Conservation (phyloP, 768 basidiomycete species). For the Rhodosporidiobolus sp. region DNA sequence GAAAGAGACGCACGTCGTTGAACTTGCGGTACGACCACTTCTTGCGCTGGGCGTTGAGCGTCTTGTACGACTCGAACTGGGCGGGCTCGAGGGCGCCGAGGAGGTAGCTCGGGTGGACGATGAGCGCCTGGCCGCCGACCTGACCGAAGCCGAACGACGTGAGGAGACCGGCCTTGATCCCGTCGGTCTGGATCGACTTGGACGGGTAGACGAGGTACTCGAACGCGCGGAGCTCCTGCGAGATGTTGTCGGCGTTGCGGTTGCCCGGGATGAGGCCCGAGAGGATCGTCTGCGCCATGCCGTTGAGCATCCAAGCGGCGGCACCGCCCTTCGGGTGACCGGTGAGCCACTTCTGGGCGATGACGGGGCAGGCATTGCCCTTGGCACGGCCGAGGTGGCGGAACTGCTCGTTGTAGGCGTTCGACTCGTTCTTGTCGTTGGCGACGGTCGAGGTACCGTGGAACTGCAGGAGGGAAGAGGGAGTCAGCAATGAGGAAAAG, state of each 20-base stretch:
- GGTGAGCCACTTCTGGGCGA: constrained; percentile 95
- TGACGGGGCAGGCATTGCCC: constrained; percentile 94
- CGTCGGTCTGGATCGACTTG: constrained; percentile 86
- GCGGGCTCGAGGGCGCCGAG: constrained; percentile 76
- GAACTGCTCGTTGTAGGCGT: constrained; percentile 94
- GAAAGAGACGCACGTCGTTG: constrained; percentile 41
- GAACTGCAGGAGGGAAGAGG: constrained; percentile 41
- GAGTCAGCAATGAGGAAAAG: constrained; percentile 4
- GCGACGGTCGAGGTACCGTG: constrained; percentile 56
- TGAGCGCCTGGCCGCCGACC: constrained; percentile 86
- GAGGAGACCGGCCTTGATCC: constrained; percentile 52
- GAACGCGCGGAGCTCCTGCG: constrained; percentile 74
- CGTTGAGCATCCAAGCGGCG: constrained; percentile 69
- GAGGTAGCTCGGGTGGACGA: constrained; percentile 86
- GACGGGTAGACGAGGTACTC: constrained; percentile 95
- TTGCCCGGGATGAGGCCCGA: constrained; percentile 91
- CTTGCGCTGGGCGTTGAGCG: constrained; percentile 66
- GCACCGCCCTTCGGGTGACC: constrained; percentile 93
- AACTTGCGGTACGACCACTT: constrained; percentile 56
- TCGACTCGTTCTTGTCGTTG: constrained; percentile 95
- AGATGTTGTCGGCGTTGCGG: constrained; percentile 61
- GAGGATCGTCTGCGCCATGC: constrained; percentile 77
- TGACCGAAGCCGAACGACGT: constrained; percentile 98
- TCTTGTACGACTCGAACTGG: constrained; percentile 73
- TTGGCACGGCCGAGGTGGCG: constrained; percentile 79